A percentile compares a stretch with the other conserved stretches of the same genome.
These are phyloP conservation scores for Colletotrichum sp. DNA, from an alignment of 2,329 filamentous ascomycete genomes.

Conservation along the genomic window DNA sequence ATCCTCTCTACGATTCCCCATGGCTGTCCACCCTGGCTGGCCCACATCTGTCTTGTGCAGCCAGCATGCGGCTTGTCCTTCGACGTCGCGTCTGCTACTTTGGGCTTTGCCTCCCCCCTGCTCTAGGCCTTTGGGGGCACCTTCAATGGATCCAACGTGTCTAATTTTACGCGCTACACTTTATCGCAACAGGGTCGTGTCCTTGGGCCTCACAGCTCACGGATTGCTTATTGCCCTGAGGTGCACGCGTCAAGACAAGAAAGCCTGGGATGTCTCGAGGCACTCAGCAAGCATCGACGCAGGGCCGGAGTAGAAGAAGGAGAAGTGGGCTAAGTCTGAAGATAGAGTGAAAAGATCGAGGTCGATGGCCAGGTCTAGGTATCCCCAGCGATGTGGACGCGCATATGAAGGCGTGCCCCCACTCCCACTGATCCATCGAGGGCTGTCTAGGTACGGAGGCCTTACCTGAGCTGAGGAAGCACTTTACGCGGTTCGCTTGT, in stretches of 20 bases:
- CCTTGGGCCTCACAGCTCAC: background rate
- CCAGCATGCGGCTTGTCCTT: background rate
- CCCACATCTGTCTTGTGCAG: background rate
- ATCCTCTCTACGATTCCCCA: conserved; percentile 3
- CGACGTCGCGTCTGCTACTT: background rate
- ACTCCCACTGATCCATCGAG: background rate
- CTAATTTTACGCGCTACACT: background rate
- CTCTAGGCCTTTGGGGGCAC: background rate
- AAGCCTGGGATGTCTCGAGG: background rate
- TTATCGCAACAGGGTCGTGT: background rate
- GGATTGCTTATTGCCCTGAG: background rate
- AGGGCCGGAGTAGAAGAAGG: background rate
- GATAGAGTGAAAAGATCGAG: background rate
- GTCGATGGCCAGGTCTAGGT: background rate
- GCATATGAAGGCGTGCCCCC: background rate
- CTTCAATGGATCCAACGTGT: background rate
- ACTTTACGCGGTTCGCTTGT: background rate
- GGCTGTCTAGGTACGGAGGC: background rate
- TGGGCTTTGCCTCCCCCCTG: background rate
- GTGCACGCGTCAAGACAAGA: background rate
- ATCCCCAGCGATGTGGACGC: background rate
- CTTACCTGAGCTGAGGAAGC: background rate
- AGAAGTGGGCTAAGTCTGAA: background rate
- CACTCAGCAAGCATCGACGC: background rate
- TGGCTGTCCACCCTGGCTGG: background rate